Evolutionary conservation across 2,329 filamentous ascomycete species (phyloP), one percentile per base, ranked within the genome.

Genomic region (Phyllosticta citribraziliensis): DNA sequence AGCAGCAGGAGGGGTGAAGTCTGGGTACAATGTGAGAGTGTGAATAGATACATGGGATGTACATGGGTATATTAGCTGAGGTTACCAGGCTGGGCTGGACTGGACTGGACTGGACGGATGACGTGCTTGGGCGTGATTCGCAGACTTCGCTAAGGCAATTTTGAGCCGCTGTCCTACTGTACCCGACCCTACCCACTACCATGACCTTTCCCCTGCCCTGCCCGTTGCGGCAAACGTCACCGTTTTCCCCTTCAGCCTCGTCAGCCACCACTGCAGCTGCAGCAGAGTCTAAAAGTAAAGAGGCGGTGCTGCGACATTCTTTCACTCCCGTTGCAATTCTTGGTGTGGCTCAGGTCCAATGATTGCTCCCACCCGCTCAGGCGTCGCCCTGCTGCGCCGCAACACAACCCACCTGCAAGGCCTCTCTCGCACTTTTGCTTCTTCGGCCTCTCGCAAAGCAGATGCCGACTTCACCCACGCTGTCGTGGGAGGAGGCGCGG

Each of bases 401-500:
- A 47, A 47, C 17, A 47, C 40, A 47, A n/a, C 6, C 14, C 40
- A 47, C 17, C 40, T 47, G 40, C 40, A 47, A 47, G 40, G 40
- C 17, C 40, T 47, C 40, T 47, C 17, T 8, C 40, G 40, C 14
- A n/a, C 40, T n/a, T n/a, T 47, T 47, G 17, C 40, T 47, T 47
- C 40, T 47, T 47, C 40, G 14, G 17, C 17, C 40, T 3, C 40
- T 8, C 40, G 8, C 40, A 47, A 47, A 47, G 40, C 40, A 33
- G 51, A 33, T 24, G 80, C 81, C 17, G 84, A 87, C 70, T 86
- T 86, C 69, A 86, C 84, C 9, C 84, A 87, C 73, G 83, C 82
- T 35, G 81, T 88, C 5, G 82, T 90, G 63, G 87, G 87, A 12
- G 87, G 79, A 30, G 87, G 87, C 2, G 86, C 89, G 0, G 87